Percentiles rank a stretch among this genome's conserved stretches.
phyloP scores from a whole-genome alignment of 768 basidiomycete species.

The Boletus huronensis region DNA sequence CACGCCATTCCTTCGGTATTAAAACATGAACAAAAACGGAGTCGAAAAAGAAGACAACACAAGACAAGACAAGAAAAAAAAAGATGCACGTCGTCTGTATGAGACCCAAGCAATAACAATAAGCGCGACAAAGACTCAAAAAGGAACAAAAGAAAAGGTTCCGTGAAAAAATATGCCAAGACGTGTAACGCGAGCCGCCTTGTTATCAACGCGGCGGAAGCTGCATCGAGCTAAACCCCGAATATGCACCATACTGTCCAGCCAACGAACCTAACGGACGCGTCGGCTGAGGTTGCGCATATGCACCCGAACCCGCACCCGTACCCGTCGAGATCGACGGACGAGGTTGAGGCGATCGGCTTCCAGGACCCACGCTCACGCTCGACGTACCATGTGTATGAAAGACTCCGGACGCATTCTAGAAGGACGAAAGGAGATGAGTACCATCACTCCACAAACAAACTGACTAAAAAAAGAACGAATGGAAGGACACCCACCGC shows the following conservation, averaged over 20 bases:
- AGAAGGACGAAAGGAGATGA: conserved; percentile 1
- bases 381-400: conserved; percentile 15
- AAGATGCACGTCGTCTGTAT: conserved; percentile 1
- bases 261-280: conserved; percentile 12
- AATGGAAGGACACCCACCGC: conserved; percentile 15
- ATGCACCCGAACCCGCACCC: conserved; percentile 7
- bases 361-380: conserved; percentile 5
- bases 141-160: background rate
- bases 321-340: conserved; percentile 10
- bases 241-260: conserved; percentile 21
- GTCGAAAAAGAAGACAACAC: background rate
- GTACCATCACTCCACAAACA: background rate
- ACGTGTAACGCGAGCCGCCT: background rate
- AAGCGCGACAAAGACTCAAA: background rate
- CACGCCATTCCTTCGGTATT: background rate
- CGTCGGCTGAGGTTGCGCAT: conserved; percentile 24
- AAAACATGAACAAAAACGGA: background rate
- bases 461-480: background rate
- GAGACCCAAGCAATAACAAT: conserved; percentile 24
- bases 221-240: conserved; percentile 24
- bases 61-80: background rate
- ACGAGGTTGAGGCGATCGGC: conserved; percentile 21
- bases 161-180: background rate
- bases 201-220: conserved; percentile 14
- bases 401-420: conserved; percentile 27